phyloP scores from a whole-genome alignment of 225 moss, liverwort and hornwort species.

The Marchantia paleacea region DNA sequence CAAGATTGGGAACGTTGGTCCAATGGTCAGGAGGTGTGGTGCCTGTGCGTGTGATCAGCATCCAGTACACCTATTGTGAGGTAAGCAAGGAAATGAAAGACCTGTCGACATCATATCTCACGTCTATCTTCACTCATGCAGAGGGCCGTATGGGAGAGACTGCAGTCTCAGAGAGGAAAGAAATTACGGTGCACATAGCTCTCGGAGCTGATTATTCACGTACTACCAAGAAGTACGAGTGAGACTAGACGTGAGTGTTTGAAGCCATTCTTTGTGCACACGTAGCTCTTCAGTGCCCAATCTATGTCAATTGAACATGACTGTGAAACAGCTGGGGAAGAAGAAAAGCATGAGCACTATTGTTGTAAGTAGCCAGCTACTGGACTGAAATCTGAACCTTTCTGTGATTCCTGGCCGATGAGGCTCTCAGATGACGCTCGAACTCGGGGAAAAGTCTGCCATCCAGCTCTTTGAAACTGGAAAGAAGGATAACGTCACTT shows the following conservation, averaged over 20 bases:
- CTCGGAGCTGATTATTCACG: background rate
- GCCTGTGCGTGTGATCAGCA: background rate
- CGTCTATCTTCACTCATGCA: background rate
- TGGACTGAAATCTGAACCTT: background rate
- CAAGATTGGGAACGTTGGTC: background rate
- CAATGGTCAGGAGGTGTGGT: background rate
- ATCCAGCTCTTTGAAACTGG: conserved; percentile 11
- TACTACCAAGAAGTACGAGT: background rate
- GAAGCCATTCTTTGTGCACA: background rate
- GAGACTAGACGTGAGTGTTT: background rate
- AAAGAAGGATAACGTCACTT: background rate
- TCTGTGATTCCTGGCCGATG: background rate
- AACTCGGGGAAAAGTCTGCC: background rate
- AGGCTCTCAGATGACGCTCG: background rate
- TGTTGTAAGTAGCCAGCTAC: background rate
- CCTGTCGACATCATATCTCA: too few relatives aligned
- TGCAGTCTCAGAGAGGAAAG: background rate
- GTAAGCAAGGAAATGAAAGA: background rate
- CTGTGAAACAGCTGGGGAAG: background rate
- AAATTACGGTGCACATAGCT: background rate
- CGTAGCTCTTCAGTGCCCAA: too few relatives aligned
- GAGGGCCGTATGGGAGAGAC: background rate
- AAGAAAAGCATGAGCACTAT: background rate
- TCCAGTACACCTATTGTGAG: too few relatives aligned
- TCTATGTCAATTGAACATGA: too few relatives aligned